Conservation (phyloP, 805 yeast genomes). For the Barnettozyma populi region DNA sequence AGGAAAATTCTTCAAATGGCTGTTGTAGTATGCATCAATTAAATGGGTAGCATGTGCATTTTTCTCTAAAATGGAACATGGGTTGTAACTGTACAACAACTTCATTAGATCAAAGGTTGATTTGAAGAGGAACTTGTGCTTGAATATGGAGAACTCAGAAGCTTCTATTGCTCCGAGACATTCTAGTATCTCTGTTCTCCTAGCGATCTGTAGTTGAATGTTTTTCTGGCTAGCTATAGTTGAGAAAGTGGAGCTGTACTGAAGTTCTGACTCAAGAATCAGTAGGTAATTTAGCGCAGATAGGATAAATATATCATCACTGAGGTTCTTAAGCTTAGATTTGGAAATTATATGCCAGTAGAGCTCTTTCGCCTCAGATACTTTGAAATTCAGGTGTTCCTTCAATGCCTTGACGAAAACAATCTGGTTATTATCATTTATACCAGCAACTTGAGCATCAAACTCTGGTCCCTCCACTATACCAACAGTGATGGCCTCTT, state of each 20-base stretch:
- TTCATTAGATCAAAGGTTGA: constrained; percentile 10
- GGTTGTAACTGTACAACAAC: constrained; percentile 14
- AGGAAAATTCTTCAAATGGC: constrained; percentile 17
- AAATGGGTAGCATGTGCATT: constrained; percentile 7
- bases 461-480: constrained; percentile 1
- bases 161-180: constrained; percentile 5
- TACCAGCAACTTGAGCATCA: background rate
- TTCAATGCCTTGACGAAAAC: constrained; percentile 13
- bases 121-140: constrained; percentile 12
- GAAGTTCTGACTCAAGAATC: constrained; percentile 15
- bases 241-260: constrained; percentile 6
- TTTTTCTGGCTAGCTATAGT: background rate
- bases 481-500: constrained; percentile 11
- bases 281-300: constrained; percentile 12
- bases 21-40: constrained; percentile 14
- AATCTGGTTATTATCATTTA: background rate
- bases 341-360: constrained; percentile 7
- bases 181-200: constrained; percentile 4
- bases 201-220: constrained; percentile 3
- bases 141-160: constrained; percentile 5
- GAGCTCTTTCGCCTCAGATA: constrained; percentile 8
- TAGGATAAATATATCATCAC: constrained; percentile 14
- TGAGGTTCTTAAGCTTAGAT: constrained; percentile 1
- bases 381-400: constrained; percentile 14
- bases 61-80: constrained; percentile 15